A percentile compares a stretch with the other conserved stretches of the same genome.
Conservation (phyloP, 345 rosid genomes). For the Trapa incisa region DNA sequence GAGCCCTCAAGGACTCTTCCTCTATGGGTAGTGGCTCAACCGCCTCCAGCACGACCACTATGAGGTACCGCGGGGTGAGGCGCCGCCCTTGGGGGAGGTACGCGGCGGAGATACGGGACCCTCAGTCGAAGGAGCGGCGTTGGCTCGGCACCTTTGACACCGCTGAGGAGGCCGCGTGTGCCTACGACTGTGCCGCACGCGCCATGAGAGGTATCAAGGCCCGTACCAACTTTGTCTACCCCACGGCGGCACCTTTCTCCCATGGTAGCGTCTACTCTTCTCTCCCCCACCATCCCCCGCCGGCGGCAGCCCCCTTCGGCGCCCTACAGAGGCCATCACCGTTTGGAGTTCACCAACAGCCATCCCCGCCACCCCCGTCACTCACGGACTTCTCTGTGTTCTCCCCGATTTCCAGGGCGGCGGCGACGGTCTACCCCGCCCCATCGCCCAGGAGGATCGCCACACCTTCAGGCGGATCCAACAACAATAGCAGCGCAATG, state of each 20-base stretch:
- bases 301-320: constrained; percentile 1
- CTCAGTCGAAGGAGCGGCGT: constrained; percentile 72
- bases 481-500: constrained; percentile 9
- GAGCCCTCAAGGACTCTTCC: not conserved
- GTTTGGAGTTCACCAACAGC: not conserved
- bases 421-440: not conserved
- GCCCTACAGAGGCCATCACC: not conserved
- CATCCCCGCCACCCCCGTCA: not conserved
- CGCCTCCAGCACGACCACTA: constrained; percentile 13
- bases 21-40: not conserved
- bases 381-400: not conserved
- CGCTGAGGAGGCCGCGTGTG: constrained; percentile 96
- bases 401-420: not conserved
- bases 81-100: constrained; percentile 96
- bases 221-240: constrained; percentile 78
- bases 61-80: constrained; percentile 93
- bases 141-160: constrained; percentile 99
- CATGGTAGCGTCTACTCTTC: not conserved
- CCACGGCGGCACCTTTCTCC: constrained; percentile 11
- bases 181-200: constrained; percentile 87
- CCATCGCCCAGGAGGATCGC: not conserved
- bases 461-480: not conserved
- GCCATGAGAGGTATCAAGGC: constrained; percentile 88
- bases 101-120: constrained; percentile 97
- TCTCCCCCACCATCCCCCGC: not conserved